Evolutionary conservation across 768 basidiomycete species (phyloP).

Genomic region (Lactifluus volemus): DNA sequence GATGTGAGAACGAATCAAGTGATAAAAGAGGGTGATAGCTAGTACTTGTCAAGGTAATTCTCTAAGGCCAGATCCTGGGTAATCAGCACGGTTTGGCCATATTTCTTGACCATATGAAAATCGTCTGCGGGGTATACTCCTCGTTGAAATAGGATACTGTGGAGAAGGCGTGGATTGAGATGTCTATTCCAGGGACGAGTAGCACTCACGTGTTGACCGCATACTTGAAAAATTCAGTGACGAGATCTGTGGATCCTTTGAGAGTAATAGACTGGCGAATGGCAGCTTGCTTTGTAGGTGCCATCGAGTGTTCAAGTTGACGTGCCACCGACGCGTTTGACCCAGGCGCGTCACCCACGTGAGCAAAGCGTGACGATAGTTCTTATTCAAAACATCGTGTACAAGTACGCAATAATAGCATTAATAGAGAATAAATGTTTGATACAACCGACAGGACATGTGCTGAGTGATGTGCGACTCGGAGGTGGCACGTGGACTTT

Average conservation of each 20-base stretch:
- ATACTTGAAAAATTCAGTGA: conserved; percentile 99
- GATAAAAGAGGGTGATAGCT: neutral
- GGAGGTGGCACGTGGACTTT: conserved; percentile 1
- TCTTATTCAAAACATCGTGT: too few species aligned
- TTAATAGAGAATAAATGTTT: neutral
- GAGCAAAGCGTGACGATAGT: neutral
- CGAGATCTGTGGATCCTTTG: conserved; percentile 88
- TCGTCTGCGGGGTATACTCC: conserved; percentile 97
- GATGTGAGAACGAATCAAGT: neutral
- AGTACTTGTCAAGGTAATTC: conserved; percentile 80
- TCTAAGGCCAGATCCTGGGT: conserved; percentile 91
- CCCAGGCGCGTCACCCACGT: neutral
- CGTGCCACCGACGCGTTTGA: neutral
- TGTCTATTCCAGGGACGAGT: neutral
- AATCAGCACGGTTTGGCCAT: conserved; percentile 90
- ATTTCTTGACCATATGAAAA: conserved; percentile 99
- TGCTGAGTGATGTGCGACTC: neutral
- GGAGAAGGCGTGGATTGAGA: too few species aligned
- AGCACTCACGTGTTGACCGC: conserved; percentile 86
- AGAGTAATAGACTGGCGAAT: conserved; percentile 79
- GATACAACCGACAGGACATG: too few species aligned
- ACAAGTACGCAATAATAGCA: neutral
- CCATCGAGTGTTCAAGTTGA: conserved; percentile 23
- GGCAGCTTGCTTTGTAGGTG: conserved; percentile 36
- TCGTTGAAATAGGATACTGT: conserved; percentile 89